Evolutionary conservation across 352 stramenopile species (phyloP).

Genomic region (Phytophthora podocarpi): DNA sequence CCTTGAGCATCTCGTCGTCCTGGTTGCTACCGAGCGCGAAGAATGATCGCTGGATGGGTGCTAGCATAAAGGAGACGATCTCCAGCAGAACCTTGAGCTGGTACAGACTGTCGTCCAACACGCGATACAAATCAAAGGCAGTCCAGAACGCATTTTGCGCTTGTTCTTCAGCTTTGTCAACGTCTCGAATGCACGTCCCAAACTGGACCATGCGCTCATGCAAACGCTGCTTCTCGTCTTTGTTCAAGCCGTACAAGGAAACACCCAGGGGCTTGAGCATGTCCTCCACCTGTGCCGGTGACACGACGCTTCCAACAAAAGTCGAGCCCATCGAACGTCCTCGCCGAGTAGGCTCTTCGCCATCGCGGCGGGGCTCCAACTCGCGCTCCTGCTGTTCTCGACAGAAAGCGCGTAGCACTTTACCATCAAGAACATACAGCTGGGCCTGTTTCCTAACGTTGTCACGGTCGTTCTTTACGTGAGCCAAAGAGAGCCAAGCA

Average conservation of each 20-base stretch:
- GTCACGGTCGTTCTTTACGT: constrained; percentile 79
- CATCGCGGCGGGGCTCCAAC: constrained; percentile 18
- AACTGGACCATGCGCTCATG: constrained; percentile 61
- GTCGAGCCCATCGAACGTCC: constrained; percentile 23
- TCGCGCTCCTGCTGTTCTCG: constrained; percentile 62
- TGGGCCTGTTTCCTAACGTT: constrained; percentile 70
- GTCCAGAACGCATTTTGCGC: constrained; percentile 63
- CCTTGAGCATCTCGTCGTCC: constrained; percentile 72
- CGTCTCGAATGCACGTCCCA: constrained; percentile 41
- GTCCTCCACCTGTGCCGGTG: constrained; percentile 49
- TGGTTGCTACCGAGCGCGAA: constrained; percentile 70
- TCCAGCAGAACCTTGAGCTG: constrained; percentile 80
- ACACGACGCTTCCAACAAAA: constrained; percentile 35
- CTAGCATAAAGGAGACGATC: constrained; percentile 66
- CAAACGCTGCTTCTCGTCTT: constrained; percentile 60
- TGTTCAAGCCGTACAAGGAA: constrained; percentile 71
- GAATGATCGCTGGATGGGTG: constrained; percentile 72
- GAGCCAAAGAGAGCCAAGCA: constrained; percentile 76
- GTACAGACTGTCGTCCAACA: constrained; percentile 71
- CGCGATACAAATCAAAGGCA: constrained; percentile 72
- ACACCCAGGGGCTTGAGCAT: constrained; percentile 60
- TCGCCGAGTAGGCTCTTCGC: constrained; percentile 25
- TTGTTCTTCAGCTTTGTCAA: constrained; percentile 57
- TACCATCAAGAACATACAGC: constrained; percentile 70
- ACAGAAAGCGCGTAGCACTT: constrained; percentile 58